phyloP scores from a whole-genome alignment of 2,329 filamentous ascomycete species.

The Myriosclerotinia scirpicola region DNA sequence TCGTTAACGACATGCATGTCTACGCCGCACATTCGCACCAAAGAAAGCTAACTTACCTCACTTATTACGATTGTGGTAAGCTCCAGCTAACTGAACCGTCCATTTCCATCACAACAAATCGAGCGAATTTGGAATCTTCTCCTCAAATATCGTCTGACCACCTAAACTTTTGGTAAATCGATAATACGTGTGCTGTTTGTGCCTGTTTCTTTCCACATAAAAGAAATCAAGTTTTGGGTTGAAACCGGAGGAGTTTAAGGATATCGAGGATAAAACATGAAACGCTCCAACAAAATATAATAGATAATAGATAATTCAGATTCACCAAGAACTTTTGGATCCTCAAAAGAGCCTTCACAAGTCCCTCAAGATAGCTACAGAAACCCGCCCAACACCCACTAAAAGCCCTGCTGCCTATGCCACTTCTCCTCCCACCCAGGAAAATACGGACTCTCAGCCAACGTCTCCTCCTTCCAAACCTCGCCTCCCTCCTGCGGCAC shows the following conservation, averaged over 20 bases:
- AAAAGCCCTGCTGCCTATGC: slow-evolving; percentile 62
- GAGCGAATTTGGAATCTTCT: not conserved
- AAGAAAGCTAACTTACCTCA: too few species aligned
- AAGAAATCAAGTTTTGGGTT: not conserved
- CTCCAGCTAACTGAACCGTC: too few species aligned
- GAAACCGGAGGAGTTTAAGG: not conserved
- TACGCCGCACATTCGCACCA: too few species aligned
- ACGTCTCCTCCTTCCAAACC: slow-evolving; percentile 58
- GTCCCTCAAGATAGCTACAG: too few species aligned
- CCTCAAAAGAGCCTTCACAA: not conserved
- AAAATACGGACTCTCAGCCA: slow-evolving; percentile 76
- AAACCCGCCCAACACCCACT: not conserved
- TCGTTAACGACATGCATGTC: not conserved
- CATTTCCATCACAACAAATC: too few species aligned
- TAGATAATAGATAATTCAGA: too few species aligned
- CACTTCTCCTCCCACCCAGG: slow-evolving; percentile 76
- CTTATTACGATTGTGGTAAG: not conserved
- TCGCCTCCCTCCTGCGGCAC: slow-evolving; percentile 40
- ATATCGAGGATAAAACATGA: not conserved
- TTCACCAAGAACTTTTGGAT: not conserved
- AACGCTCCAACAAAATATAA: not conserved
- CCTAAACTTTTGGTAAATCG: not conserved
- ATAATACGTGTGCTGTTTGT: not conserved
- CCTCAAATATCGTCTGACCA: not conserved
- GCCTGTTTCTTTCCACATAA: not conserved